Evolutionary conservation across 345 rosid species (phyloP).

Genomic region (Murraya paniculata): DNA sequence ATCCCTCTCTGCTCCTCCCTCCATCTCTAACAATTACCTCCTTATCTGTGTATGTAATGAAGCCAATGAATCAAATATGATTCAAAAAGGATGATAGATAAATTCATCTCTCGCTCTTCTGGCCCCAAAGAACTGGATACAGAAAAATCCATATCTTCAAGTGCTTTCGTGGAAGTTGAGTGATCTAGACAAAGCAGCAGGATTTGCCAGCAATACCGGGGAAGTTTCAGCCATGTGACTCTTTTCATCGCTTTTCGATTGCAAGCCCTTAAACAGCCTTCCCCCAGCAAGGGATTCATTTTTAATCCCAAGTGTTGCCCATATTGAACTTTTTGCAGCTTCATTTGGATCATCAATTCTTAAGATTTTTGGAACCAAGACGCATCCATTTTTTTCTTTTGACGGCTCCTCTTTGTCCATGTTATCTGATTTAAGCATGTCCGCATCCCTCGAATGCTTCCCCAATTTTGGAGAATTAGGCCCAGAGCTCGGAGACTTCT

Average conservation of each 20-base stretch:
- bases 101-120: conserved; percentile 4
- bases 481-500: conserved; percentile 33
- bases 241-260: conserved; percentile 48
- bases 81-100: neutral
- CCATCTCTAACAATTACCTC: conserved; percentile 5
- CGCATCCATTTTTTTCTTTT: conserved; percentile 46
- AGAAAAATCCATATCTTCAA: conserved; percentile 20
- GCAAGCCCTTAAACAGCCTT: conserved; percentile 58
- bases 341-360: conserved; percentile 72
- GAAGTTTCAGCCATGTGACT: conserved; percentile 34
- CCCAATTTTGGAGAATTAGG: conserved; percentile 53
- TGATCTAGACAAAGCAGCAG: conserved; percentile 87
- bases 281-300: conserved; percentile 46
- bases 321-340: conserved; percentile 76
- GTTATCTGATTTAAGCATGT: conserved; percentile 26
- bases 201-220: conserved; percentile 57
- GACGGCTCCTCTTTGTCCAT: conserved; percentile 31
- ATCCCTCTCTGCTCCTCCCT: neutral
- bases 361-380: conserved; percentile 67
- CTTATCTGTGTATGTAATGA: neutral
- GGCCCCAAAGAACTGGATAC: neutral
- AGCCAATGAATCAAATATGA: conserved; percentile 12
- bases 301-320: conserved; percentile 67
- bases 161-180: conserved; percentile 61
- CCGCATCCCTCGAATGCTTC: conserved; percentile 67